Percentiles rank a stretch among this genome's conserved stretches.
Conservation (phyloP, 176 grass and related monocot species). For the Phoenix dactylifera region DNA sequence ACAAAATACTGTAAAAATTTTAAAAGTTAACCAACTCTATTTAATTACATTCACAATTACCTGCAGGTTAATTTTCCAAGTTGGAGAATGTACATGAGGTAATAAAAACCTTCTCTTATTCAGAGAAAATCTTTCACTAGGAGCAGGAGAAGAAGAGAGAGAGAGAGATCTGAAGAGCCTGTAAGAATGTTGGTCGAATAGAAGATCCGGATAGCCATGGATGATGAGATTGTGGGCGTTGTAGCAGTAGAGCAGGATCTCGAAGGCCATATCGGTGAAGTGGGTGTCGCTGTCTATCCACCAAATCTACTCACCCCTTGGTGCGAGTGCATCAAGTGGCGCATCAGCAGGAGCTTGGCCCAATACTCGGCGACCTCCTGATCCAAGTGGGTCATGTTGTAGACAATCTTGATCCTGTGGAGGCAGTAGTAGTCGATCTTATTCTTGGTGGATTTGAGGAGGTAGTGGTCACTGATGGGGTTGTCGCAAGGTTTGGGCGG, state of each 20-base stretch:
- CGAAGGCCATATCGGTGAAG: constrained; percentile 74
- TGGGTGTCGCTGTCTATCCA: constrained; percentile 62
- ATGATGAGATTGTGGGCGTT: constrained; percentile 40
- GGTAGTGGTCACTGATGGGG: constrained; percentile 44
- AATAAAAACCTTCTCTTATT: too few species aligned
- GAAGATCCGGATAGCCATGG: constrained; percentile 31
- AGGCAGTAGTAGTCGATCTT: constrained; percentile 74
- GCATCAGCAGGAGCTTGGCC: too few species aligned
- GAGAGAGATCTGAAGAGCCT: neutral
- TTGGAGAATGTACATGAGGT: too few species aligned
- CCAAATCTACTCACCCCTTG: constrained; percentile 80
- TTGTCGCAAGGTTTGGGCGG: constrained; percentile 23
- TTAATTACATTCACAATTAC: too few species aligned
- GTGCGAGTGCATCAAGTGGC: constrained; percentile 44
- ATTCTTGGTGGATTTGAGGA: constrained; percentile 57
- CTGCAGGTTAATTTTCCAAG: too few species aligned
- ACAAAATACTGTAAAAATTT: too few species aligned
- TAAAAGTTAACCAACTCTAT: too few species aligned
- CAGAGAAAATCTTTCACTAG: too few species aligned
- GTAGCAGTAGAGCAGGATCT: constrained; percentile 43
- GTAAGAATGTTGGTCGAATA: constrained; percentile 42
- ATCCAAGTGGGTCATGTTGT: constrained; percentile 37
- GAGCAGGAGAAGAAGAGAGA: too few species aligned
- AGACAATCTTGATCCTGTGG: constrained; percentile 50
- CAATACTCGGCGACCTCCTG: constrained; percentile 11